Evolutionary conservation across 2,329 filamentous ascomycete species (phyloP).

Genomic region (Epichloe bromicola): DNA sequence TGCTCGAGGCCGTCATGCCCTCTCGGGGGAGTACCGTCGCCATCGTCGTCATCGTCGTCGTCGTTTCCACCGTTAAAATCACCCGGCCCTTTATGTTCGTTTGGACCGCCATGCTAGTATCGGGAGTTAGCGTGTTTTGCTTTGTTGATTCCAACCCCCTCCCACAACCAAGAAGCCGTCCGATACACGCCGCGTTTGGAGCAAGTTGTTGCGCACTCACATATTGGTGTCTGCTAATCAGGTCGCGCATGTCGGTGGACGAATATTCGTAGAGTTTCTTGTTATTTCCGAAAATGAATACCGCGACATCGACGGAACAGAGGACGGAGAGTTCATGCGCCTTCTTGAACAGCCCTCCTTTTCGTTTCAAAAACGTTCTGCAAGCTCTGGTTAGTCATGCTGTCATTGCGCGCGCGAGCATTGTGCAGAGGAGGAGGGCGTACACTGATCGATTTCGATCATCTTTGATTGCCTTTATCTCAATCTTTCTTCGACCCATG

Average conservation of each 20-base stretch:
- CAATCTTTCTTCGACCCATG: conserved; percentile 98
- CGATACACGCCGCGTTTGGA: not conserved
- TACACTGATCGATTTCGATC: conserved; percentile 97
- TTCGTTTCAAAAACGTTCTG: conserved; percentile 96
- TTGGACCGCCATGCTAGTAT: conserved; percentile 71
- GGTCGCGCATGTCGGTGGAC: conserved; percentile 82
- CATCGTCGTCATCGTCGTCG: conserved; percentile 69
- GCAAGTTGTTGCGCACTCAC: conserved; percentile 40
- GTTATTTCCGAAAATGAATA: conserved; percentile 97
- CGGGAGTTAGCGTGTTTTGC: conserved; percentile 6
- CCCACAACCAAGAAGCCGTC: not conserved
- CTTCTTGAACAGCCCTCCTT: conserved; percentile 98
- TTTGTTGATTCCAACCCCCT: too few species aligned
- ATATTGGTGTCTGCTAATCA: conserved; percentile 79
- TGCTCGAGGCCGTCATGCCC: conserved; percentile 42
- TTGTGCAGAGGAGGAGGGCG: conserved; percentile 24
- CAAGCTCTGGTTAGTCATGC: not conserved
- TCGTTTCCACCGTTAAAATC: conserved; percentile 85
- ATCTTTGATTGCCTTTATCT: conserved; percentile 99
- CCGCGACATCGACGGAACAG: conserved; percentile 94
- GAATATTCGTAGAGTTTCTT: conserved; percentile 99
- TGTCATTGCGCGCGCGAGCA: not conserved
- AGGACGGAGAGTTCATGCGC: conserved; percentile 95
- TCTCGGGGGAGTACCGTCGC: conserved; percentile 59
- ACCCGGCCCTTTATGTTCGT: conserved; percentile 88